Conservation (phyloP, 305 asterid species). For the Ilex paraguariensis region DNA sequence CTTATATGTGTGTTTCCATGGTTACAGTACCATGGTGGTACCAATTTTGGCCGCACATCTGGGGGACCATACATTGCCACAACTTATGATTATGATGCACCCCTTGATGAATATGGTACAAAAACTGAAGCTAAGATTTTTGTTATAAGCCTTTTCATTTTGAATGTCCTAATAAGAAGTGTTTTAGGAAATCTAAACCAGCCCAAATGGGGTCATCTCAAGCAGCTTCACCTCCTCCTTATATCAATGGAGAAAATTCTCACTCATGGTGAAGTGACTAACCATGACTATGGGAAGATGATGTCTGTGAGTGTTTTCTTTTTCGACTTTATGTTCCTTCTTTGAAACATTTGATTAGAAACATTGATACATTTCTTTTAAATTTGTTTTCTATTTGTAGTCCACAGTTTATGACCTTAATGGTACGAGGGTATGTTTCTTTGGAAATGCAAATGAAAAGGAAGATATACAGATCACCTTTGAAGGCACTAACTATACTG, state of each 20-base stretch:
- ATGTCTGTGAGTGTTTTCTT: constrained; percentile 12
- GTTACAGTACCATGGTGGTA: background rate
- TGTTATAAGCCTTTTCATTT: background rate
- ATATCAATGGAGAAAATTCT: constrained; percentile 28
- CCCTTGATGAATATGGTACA: too few species aligned
- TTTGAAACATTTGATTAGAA: background rate
- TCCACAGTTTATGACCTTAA: constrained; percentile 17
- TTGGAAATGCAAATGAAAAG: constrained; percentile 21
- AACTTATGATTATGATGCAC: too few species aligned
- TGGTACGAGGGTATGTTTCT: constrained; percentile 28
- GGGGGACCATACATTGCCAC: too few species aligned
- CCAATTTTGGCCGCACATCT: background rate
- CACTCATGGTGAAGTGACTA: constrained; percentile 22
- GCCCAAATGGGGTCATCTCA: constrained; percentile 44
- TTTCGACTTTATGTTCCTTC: too few species aligned
- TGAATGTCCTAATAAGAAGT: background rate
- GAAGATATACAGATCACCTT: constrained; percentile 14
- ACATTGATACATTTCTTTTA: too few species aligned
- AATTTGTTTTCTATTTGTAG: constrained; percentile 3
- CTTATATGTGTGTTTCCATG: too few species aligned
- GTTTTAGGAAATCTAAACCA: constrained; percentile 25
- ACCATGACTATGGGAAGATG: constrained; percentile 14
- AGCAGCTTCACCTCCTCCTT: constrained; percentile 29
- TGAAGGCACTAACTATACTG: constrained; percentile 22
- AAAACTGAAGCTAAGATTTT: too few species aligned